Percentiles rank a stretch among this genome's conserved stretches.
Conservation (phyloP, 108 stramenopile genomes). For the Pseudonitzschia multiseries region DNA sequence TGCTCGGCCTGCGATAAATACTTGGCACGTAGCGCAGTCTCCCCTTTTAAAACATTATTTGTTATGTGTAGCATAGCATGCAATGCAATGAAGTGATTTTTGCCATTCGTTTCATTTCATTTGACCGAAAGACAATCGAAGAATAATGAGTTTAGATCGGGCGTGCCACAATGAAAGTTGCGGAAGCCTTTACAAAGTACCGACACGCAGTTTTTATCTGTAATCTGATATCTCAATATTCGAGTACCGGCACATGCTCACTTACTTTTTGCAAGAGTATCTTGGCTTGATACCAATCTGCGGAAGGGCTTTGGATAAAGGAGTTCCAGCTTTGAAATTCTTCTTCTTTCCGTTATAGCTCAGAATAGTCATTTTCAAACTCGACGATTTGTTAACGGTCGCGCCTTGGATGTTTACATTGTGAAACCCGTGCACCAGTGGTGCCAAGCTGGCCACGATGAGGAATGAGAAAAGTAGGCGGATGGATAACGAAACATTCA, state of each 20-base stretch:
- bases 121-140: too few species aligned
- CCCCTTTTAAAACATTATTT: slow-evolving; percentile 49
- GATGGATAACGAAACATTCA: neutral
- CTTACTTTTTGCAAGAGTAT: slow-evolving; percentile 83
- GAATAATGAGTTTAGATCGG: too few species aligned
- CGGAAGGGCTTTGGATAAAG: slow-evolving; percentile 58
- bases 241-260: neutral
- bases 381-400: neutral
- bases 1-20: slow-evolving; percentile 70
- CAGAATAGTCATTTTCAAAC: slow-evolving; percentile 63
- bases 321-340: slow-evolving; percentile 64
- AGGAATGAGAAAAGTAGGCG: neutral
- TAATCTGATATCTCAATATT: neutral
- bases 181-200: neutral
- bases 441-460: neutral
- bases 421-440: slow-evolving; percentile 1
- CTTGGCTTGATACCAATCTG: slow-evolving; percentile 79
- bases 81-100: neutral
- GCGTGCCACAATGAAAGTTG: neutral
- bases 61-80: neutral
- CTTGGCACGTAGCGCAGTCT: slow-evolving; percentile 75
- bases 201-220: neutral
- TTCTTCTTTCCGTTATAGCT: slow-evolving; percentile 62
- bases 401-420: neutral
- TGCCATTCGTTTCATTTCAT: neutral